Evolutionary conservation across 352 stramenopile species (phyloP).

Genomic region (Phytophthora vignae): DNA sequence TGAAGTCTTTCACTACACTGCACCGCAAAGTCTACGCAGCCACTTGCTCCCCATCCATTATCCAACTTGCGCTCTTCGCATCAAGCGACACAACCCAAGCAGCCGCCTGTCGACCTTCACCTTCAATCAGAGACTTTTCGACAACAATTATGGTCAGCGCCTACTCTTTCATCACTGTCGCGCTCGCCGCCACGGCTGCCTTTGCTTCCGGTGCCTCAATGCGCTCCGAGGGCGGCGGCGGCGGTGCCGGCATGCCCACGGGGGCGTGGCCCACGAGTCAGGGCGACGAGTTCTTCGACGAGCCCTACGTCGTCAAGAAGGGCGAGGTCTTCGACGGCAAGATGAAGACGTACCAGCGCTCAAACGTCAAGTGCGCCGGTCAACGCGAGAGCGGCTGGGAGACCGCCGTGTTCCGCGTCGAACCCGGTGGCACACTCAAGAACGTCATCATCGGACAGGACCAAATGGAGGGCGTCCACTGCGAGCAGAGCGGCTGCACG

Average conservation of each 20-base stretch:
- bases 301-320: constrained; percentile 39
- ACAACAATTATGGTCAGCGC: constrained; percentile 37
- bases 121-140: no score
- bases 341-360: constrained; percentile 34
- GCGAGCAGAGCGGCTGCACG: constrained; percentile 32
- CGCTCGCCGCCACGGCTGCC: constrained; percentile 17
- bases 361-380: constrained; percentile 51
- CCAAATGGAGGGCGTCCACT: constrained; percentile 35
- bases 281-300: constrained; percentile 33
- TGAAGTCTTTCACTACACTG: not conserved
- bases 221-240: constrained; percentile 19
- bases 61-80: constrained; percentile 24
- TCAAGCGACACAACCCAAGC: constrained; percentile 8
- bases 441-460: constrained; percentile 63
- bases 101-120: not conserved
- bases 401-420: constrained; percentile 49
- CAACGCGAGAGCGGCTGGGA: constrained; percentile 41
- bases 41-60: constrained; percentile 5
- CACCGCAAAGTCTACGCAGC: not conserved
- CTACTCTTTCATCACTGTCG: constrained; percentile 18
- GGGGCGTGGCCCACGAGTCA: constrained; percentile 32
- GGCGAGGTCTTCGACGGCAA: constrained; percentile 46
- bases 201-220: constrained; percentile 30
- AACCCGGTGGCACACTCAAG: constrained; percentile 52
- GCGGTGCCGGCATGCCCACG: constrained; percentile 25